Percentiles rank a stretch among this genome's conserved stretches.
phyloP scores from a whole-genome alignment of 75 land plant genomes.

The Larix kaempferi region DNA sequence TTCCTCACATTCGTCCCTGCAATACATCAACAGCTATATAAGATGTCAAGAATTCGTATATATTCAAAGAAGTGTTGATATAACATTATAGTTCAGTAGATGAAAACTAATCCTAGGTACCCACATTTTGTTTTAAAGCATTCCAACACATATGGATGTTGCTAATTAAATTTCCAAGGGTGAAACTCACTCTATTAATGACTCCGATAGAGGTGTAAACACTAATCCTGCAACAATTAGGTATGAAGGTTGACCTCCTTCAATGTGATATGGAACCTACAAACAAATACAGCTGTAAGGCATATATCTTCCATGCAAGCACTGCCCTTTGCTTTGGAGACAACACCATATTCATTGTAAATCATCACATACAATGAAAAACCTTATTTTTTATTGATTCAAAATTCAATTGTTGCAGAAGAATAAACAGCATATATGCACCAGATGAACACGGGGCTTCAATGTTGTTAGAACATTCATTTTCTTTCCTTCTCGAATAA shows the following conservation, averaged over 20 bases:
- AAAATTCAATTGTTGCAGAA: background rate
- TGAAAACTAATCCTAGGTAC: background rate
- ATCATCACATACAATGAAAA: background rate
- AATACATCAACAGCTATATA: background rate
- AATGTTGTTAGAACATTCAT: conserved; percentile 61
- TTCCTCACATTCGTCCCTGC: conserved; percentile 68
- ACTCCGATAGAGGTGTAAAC: conserved; percentile 87
- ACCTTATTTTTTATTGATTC: background rate
- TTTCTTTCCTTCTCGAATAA: conserved; percentile 65
- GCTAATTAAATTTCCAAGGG: background rate
- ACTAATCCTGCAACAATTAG: conserved; percentile 93
- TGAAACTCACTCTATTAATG: conserved; percentile 73
- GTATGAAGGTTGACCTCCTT: conserved; percentile 85
- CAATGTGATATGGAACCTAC: conserved; percentile 94
- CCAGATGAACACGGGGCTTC: conserved; percentile 77
- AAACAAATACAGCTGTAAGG: background rate
- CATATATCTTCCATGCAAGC: background rate
- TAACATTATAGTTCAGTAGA: background rate
- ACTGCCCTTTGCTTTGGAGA: background rate
- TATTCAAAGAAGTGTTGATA: background rate
- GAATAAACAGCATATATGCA: conserved; percentile 9
- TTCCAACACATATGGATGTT: background rate
- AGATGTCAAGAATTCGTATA: background rate
- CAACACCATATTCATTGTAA: background rate
- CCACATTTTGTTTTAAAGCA: background rate